phyloP scores from a whole-genome alignment of 345 rosid genomes.

The Murraya koenigii region DNA sequence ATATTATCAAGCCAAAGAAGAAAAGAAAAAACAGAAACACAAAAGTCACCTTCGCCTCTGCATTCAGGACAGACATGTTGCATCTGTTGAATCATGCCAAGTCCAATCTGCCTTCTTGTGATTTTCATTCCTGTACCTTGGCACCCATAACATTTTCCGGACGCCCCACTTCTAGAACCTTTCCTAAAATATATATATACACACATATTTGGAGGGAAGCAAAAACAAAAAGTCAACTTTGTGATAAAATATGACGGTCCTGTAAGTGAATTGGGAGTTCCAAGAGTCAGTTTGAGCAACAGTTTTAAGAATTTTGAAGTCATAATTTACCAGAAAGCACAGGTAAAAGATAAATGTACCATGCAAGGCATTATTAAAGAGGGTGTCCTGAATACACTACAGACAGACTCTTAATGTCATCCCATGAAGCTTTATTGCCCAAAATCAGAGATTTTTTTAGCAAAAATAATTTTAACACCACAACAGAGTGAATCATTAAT shows the following conservation, averaged over 20 bases:
- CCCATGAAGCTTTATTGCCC: background rate
- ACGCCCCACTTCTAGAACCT: constrained; percentile 58
- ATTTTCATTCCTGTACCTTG: constrained; percentile 61
- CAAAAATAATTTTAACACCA: background rate
- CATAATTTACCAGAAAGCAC: background rate
- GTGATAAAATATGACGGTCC: background rate
- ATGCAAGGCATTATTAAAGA: background rate
- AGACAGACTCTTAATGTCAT: background rate
- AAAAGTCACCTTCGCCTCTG: constrained; percentile 42
- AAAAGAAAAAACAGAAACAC: background rate
- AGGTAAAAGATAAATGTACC: background rate
- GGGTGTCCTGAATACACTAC: background rate
- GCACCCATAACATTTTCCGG: constrained; percentile 49
- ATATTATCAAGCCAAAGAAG: background rate
- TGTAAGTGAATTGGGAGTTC: background rate
- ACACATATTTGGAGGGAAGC: background rate
- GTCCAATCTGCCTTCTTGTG: constrained; percentile 40
- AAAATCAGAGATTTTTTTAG: background rate
- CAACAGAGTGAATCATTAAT: background rate
- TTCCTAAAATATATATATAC: constrained; percentile 31
- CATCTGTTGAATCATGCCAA: constrained; percentile 60
- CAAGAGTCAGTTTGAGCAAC: background rate
- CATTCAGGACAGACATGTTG: constrained; percentile 59
- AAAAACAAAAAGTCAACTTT: background rate
- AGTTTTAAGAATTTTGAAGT: background rate